Percentiles rank a stretch among this genome's conserved stretches.
Evolutionary conservation across 306 rosid species (phyloP).

Genomic region (Dalbergia cochinchinensis): DNA sequence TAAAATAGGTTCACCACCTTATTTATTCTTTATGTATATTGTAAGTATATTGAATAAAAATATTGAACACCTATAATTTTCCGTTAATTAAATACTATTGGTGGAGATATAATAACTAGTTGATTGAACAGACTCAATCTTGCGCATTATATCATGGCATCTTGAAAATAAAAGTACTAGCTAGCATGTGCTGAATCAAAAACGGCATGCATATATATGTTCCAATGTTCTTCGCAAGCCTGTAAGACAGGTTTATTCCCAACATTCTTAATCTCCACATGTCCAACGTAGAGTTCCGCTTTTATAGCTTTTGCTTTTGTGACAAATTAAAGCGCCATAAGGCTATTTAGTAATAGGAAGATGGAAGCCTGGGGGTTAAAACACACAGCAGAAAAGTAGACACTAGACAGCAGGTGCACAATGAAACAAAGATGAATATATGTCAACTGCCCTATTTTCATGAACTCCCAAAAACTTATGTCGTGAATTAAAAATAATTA

Average conservation of each 20-base stretch:
- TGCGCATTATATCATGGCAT: not conserved
- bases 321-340: not conserved
- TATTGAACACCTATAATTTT: too few species aligned
- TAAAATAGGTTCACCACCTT: too few species aligned
- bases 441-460: not conserved
- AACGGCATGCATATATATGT: not conserved
- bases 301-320: not conserved
- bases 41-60: too few species aligned
- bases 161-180: not conserved
- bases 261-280: not conserved
- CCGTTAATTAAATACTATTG: too few species aligned
- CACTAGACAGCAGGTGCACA: not conserved
- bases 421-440: not conserved
- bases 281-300: not conserved
- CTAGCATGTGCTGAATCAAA: not conserved
- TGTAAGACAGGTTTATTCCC: not conserved
- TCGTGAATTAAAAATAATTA: too few species aligned
- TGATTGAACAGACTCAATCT: too few species aligned
- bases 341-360: not conserved
- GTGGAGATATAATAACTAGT: too few species aligned
- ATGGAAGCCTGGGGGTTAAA: not conserved
- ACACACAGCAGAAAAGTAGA: not conserved
- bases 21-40: too few species aligned
- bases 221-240: conserved; percentile 18
- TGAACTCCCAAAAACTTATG: not conserved